These are phyloP conservation scores for Aspergillus persii DNA, from an alignment of 2,329 filamentous ascomycete species.

Conservation along the genomic window DNA sequence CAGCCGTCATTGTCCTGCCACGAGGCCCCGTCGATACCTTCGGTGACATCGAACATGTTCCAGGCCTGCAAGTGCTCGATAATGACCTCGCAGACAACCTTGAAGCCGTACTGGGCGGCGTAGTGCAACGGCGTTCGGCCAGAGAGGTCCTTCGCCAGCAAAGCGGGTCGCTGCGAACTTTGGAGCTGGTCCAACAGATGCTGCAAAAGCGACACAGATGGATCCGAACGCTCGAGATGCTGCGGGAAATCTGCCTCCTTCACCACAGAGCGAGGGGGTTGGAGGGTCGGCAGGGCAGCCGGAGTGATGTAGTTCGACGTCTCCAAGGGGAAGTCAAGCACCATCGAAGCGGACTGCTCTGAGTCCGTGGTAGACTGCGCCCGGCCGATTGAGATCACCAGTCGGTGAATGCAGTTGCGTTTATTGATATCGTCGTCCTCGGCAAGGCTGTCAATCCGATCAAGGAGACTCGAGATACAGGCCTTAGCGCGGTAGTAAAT, in stretches of 20 bases:
- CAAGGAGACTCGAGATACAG: conserved; percentile 70
- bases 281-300: conserved; percentile 64
- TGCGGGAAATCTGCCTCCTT: conserved; percentile 63
- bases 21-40: conserved; percentile 79
- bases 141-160: conserved; percentile 71
- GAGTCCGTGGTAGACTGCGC: conserved; percentile 58
- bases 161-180: conserved; percentile 63
- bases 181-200: conserved; percentile 67
- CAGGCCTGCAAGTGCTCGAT: conserved; percentile 87
- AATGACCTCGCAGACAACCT: conserved; percentile 82
- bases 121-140: conserved; percentile 88
- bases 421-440: conserved; percentile 91
- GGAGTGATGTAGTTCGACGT: conserved; percentile 75
- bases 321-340: conserved; percentile 51
- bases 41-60: conserved; percentile 77
- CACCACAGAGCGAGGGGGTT: conserved; percentile 61
- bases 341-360: conserved; percentile 54
- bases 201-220: conserved; percentile 67
- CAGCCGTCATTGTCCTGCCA: conserved; percentile 95
- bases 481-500: conserved; percentile 71
- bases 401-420: conserved; percentile 86
- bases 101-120: conserved; percentile 90
- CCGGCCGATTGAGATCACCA: conserved; percentile 88
- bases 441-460: conserved; percentile 68
- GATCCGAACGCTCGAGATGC: conserved; percentile 66